Evolutionary conservation across 768 basidiomycete genomes (phyloP).

Genomic region (Hydnum rufescens): DNA sequence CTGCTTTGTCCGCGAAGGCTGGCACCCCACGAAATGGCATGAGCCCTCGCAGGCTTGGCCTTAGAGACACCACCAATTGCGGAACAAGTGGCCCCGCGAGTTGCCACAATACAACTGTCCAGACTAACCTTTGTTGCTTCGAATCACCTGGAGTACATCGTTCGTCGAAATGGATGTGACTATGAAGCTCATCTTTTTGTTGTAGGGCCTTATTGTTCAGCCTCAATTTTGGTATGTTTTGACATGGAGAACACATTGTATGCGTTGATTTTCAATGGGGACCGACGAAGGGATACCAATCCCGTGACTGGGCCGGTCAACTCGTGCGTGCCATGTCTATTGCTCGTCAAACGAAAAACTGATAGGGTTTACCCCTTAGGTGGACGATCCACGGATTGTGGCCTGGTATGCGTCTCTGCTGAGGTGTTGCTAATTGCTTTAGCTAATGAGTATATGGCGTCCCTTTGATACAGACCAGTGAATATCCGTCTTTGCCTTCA

Average conservation of each 20-base stretch:
- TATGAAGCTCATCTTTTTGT: constrained; percentile 1
- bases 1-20: no score
- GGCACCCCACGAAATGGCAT: no score
- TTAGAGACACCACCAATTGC: background rate
- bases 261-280: background rate
- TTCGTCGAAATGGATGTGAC: background rate
- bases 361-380: background rate
- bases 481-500: no score
- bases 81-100: background rate
- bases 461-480: background rate
- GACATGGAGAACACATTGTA: background rate
- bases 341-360: background rate
- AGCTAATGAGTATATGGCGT: no score
- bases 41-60: no score
- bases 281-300: constrained; percentile 31
- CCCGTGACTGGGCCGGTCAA: constrained; percentile 40
- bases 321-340: constrained; percentile 35
- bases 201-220: constrained; percentile 40
- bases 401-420: constrained; percentile 24
- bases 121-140: constrained; percentile 36
- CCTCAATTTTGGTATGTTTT: constrained; percentile 37
- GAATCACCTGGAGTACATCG: constrained; percentile 40
- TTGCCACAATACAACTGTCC: constrained; percentile 31
- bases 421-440: no score
- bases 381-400: constrained; percentile 31